Evolutionary conservation across 768 basidiomycete genomes (phyloP), one percentile per base, ranked within the genome.

Genomic region (Mycena indigotica): DNA sequence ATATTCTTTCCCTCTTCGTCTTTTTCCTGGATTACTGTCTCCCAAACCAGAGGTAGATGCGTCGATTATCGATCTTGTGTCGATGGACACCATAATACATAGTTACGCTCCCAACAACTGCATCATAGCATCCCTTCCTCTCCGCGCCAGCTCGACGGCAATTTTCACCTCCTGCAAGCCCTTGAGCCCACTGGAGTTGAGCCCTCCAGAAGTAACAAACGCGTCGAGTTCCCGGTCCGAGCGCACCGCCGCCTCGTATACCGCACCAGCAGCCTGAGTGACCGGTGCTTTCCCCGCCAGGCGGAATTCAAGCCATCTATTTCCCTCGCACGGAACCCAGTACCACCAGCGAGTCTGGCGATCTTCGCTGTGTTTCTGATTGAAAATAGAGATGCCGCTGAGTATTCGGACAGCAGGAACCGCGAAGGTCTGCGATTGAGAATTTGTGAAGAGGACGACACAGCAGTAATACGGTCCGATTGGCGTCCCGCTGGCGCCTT

Each of bases 391-490:
- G 24, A 26, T 32, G 16, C 60, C 59, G 28, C 52, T 55, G 13
- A 66, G 52, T 6, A 61, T 53, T 17, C 67, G 64, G 15, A 50
- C 62, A 13, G 66, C 51, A 17, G 67, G 67, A 24, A 69, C 52
- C 5, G 58, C 52, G 16, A 67, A 52, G 17, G 30, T 16, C 28
- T 29, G 15, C 28, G 21, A 24, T 24, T 45, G 35, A 6, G 50
- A 51, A 12, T 53, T 35, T 16, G 50, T 25, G 23, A 71, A 55
- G 40, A 66, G 26, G 38, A 70, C 58, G 40, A 71, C 57, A 55
- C 70, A 70, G 52, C 65, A 62, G 57, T 71, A 69, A 56, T 71
- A 70, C 3, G 69, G 45, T 28, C 68, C 66, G 56, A 66, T 70
- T 0, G 63, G 54, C 5, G 57, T 63, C n/a, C 56, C 48, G 15